Percentiles rank a stretch among this genome's conserved stretches.
Conservation (phyloP, 192 early-diverging fungal species). For the Chytriomyces confervae region DNA sequence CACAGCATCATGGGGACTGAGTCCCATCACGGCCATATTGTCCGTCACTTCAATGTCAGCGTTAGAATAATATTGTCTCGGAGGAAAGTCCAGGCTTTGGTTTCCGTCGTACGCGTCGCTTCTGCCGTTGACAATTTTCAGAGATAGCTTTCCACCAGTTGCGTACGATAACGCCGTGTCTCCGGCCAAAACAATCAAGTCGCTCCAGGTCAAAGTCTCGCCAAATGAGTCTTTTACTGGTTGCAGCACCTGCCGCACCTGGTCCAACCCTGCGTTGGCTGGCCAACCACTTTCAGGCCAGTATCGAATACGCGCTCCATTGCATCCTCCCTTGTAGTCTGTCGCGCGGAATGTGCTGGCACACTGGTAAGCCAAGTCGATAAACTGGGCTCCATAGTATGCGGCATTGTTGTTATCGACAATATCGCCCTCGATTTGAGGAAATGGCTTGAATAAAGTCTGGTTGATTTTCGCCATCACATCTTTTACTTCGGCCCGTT, state of each 20-base stretch:
- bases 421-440: neutral
- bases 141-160: neutral
- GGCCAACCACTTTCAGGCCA: conserved; percentile 53
- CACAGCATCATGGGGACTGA: conserved; percentile 6
- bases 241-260: conserved; percentile 73
- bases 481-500: conserved; percentile 14
- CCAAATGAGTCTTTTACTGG: conserved; percentile 78
- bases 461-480: conserved; percentile 24
- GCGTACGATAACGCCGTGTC: conserved; percentile 11
- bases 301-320: conserved; percentile 47
- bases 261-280: conserved; percentile 74
- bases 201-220: conserved; percentile 74
- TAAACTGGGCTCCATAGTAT: conserved; percentile 38
- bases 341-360: conserved; percentile 41
- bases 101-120: neutral
- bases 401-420: neutral
- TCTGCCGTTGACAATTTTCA: neutral
- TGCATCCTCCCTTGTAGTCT: conserved; percentile 41
- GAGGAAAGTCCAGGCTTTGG: neutral
- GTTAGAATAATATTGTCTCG: conserved; percentile 11
- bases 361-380: conserved; percentile 40
- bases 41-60: neutral
- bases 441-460: neutral
- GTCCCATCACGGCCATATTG: neutral
- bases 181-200: conserved; percentile 47